Percentiles rank a stretch among this genome's conserved stretches.
phyloP scores from a whole-genome alignment of 345 rosid species.

The Eutrema heterophyllum region DNA sequence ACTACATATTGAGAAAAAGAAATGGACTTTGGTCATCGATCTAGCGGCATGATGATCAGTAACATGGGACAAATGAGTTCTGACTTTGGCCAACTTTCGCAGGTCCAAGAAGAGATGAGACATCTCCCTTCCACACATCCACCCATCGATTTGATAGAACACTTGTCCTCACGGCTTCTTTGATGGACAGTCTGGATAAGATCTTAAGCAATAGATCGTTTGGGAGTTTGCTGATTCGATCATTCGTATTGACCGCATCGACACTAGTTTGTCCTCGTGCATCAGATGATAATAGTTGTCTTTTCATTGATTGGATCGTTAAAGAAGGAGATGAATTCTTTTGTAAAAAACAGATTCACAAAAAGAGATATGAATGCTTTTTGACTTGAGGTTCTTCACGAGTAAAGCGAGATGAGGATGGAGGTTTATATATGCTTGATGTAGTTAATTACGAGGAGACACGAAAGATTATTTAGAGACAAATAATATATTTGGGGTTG shows the following conservation, averaged over 20 bases:
- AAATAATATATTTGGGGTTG: not conserved
- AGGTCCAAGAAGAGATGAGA: too few relatives aligned
- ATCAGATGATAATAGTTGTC: not conserved
- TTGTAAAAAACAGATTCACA: not conserved
- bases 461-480: not conserved
- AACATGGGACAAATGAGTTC: not conserved
- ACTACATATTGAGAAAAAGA: not conserved
- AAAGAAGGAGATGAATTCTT: not conserved
- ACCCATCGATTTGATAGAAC: not conserved
- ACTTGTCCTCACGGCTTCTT: not conserved
- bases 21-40: not conserved
- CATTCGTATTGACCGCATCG: not conserved
- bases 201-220: not conserved
- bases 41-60: not conserved
- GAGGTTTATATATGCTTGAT: not conserved
- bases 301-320: not conserved
- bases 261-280: not conserved
- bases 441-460: not conserved
- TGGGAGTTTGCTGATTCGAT: not conserved
- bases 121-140: not conserved
- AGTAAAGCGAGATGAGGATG: not conserved
- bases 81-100: too few relatives aligned
- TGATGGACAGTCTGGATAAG: not conserved
- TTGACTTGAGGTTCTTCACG: not conserved
- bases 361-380: not conserved